These are phyloP conservation scores for Aschersonia sp. DNA, from an alignment of 2,329 filamentous ascomycete genomes.

Conservation along the genomic window DNA sequence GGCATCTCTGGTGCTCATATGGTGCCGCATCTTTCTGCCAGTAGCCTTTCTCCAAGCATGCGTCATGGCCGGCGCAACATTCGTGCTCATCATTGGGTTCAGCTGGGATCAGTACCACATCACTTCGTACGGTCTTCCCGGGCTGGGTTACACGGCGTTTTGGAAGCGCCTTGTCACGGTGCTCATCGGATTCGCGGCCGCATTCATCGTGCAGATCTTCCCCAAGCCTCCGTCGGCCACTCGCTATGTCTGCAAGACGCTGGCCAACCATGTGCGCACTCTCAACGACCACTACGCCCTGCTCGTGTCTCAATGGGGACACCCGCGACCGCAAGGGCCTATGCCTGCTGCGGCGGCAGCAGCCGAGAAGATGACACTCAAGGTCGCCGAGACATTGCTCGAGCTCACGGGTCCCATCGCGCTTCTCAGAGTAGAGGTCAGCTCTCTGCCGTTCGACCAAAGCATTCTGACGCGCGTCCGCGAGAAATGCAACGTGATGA, in stretches of 20 bases:
- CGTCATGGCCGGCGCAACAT: conserved; percentile 21
- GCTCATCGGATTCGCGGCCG: conserved; percentile 26
- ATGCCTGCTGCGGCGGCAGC: conserved; percentile 13
- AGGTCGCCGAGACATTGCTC: conserved; percentile 14
- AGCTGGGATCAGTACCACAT: conserved; percentile 30
- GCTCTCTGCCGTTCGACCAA: conserved; percentile 15
- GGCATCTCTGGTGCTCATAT: conserved; percentile 18
- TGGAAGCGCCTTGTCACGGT: conserved; percentile 30
- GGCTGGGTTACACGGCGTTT: conserved; percentile 30
- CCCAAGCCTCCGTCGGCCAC: conserved; percentile 31
- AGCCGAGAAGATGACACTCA: conserved; percentile 14
- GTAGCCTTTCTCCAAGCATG: conserved; percentile 12
- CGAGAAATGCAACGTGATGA: conserved; percentile 16
- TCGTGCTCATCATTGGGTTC: conserved; percentile 28
- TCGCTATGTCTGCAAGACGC: conserved; percentile 25
- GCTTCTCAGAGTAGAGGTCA: conserved; percentile 15
- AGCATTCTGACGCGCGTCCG: conserved; percentile 14
- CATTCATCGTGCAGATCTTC: conserved; percentile 29
- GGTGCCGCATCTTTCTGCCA: conserved; percentile 19
- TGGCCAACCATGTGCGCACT: conserved; percentile 26
- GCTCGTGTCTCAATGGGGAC: conserved; percentile 27
- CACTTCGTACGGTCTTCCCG: conserved; percentile 27
- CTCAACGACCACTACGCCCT: conserved; percentile 34
- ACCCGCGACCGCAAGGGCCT: conserved; percentile 11
- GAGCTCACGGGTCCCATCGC: conserved; percentile 12